Conservation (phyloP, 2,329 filamentous ascomycete genomes). For the Ophiosphaerella korrae region DNA sequence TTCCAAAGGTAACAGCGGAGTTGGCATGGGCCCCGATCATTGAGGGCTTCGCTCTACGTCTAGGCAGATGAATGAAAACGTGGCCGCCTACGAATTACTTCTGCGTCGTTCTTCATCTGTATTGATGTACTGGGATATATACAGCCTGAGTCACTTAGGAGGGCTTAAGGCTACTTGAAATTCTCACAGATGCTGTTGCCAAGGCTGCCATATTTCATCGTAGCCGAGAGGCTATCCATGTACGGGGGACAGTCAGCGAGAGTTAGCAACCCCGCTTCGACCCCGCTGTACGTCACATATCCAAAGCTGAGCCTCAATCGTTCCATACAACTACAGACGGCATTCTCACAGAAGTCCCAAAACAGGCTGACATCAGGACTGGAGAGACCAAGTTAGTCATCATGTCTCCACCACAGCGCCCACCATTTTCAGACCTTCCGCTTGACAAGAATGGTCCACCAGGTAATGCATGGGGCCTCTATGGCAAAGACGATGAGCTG, state of each 20-base stretch:
- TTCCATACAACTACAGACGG: not conserved
- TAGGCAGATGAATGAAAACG: slow-evolving; percentile 10
- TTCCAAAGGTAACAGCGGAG: slow-evolving; percentile 35
- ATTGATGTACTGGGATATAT: not conserved
- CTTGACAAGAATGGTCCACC: slow-evolving; percentile 56
- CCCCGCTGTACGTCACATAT: slow-evolving; percentile 23
- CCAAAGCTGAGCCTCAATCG: slow-evolving; percentile 4
- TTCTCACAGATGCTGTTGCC: not conserved
- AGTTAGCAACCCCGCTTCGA: slow-evolving; percentile 27
- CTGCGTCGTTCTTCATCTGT: not conserved
- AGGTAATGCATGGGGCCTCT: slow-evolving; percentile 63
- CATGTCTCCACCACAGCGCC: slow-evolving; percentile 30
- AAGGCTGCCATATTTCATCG: not conserved
- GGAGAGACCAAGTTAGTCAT: too few species aligned
- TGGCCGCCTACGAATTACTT: not conserved
- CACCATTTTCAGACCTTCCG: slow-evolving; percentile 55
- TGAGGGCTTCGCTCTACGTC: slow-evolving; percentile 19
- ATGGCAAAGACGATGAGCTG: slow-evolving; percentile 57
- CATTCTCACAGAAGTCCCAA: not conserved
- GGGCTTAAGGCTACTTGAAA: not conserved
- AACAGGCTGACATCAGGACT: too few species aligned
- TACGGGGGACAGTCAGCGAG: slow-evolving; percentile 13
- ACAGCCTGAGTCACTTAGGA: not conserved
- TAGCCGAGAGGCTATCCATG: not conserved
- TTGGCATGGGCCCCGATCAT: slow-evolving; percentile 47